These are phyloP conservation scores for Ceratocystis cubensis DNA, from an alignment of 2,329 filamentous ascomycete species.

Conservation along the genomic window DNA sequence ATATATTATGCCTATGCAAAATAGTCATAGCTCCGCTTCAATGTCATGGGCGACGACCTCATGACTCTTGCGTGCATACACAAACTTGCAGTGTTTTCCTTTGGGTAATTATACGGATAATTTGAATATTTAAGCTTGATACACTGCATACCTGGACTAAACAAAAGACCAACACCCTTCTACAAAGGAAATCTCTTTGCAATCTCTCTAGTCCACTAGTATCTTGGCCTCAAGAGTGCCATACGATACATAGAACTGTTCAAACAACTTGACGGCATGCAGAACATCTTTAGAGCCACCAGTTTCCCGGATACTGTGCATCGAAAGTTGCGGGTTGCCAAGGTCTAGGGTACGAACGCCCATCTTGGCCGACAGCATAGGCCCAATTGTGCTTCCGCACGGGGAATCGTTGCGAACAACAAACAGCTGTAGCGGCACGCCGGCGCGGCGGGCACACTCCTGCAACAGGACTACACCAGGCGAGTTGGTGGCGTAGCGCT, in stretches of 20 bases:
- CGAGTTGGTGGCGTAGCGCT: slow-evolving; percentile 90
- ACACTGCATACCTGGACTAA: not conserved
- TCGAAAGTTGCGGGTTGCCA: slow-evolving; percentile 86
- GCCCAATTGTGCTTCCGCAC: slow-evolving; percentile 92
- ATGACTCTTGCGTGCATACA: not conserved
- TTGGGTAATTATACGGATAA: not conserved
- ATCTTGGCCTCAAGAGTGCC: slow-evolving; percentile 73
- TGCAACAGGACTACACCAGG: slow-evolving; percentile 88
- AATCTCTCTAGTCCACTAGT: slow-evolving; percentile 53
- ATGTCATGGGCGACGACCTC: not conserved
- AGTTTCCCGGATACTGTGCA: slow-evolving; percentile 95
- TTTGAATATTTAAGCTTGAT: not conserved
- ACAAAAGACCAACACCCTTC: not conserved
- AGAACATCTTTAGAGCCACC: slow-evolving; percentile 79
- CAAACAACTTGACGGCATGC: slow-evolving; percentile 73
- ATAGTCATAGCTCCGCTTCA: not conserved
- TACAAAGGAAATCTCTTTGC: too few species aligned
- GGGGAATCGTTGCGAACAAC: slow-evolving; percentile 91
- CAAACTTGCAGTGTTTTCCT: not conserved
- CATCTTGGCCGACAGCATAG: slow-evolving; percentile 81
- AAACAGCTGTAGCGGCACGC: slow-evolving; percentile 85
- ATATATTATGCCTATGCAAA: not conserved
- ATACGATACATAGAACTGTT: slow-evolving; percentile 75
- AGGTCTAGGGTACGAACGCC: slow-evolving; percentile 83
- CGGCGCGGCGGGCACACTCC: slow-evolving; percentile 61